phyloP scores from a whole-genome alignment of 345 rosid species.

The Salix viminalis region DNA sequence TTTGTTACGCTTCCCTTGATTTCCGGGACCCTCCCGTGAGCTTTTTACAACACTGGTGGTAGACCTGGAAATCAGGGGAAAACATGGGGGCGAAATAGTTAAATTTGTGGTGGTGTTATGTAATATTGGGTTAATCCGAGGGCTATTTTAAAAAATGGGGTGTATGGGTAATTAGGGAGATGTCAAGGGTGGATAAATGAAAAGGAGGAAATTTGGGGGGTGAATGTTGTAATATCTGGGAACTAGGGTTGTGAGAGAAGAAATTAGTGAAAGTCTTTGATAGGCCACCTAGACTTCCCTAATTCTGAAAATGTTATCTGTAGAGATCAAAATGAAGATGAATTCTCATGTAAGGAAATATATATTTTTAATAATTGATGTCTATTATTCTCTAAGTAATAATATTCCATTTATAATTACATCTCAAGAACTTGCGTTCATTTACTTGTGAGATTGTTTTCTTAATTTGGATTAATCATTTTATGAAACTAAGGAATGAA shows the following conservation, averaged over 20 bases:
- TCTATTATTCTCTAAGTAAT: too few species aligned
- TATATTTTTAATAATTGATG: too few species aligned
- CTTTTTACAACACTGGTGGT: conserved; percentile 9
- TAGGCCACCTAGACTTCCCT: not conserved
- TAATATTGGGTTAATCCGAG: not conserved
- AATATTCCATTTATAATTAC: too few species aligned
- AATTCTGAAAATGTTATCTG: too few species aligned
- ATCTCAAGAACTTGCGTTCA: too few species aligned
- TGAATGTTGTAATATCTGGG: conserved; percentile 5
- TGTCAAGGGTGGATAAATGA: not conserved
- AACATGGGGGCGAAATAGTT: conserved; percentile 13
- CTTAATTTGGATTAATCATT: too few species aligned
- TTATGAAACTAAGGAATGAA: too few species aligned
- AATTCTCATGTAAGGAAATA: too few species aligned
- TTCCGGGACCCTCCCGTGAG: conserved; percentile 3
- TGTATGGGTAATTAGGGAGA: not conserved
- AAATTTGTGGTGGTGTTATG: not conserved
- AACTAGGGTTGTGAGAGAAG: not conserved
- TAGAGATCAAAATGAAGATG: too few species aligned
- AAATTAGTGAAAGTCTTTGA: not conserved
- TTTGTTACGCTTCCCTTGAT: not conserved
- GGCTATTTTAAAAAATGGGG: not conserved
- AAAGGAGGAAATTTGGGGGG: not conserved
- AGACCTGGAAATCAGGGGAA: conserved; percentile 11
- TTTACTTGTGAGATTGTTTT: too few species aligned